Evolutionary conservation across 1,284 basidiomycete species (phyloP), one percentile per base, ranked within the genome.

Genomic region (Ceratobasidium sp.): DNA sequence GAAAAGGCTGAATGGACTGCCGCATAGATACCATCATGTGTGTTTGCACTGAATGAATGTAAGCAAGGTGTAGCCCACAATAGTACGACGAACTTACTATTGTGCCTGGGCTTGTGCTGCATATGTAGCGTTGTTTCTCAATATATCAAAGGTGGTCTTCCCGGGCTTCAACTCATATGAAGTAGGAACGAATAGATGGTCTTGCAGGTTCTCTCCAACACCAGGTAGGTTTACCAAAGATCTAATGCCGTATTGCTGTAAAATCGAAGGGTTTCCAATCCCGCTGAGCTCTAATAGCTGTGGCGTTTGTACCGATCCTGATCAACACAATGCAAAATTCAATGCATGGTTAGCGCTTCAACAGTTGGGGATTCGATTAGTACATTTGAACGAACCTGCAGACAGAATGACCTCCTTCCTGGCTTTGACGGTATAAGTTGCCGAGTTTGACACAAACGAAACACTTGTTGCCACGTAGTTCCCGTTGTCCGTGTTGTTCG

Each of bases 251-350:
- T 86, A 80, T 49, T 82, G 80, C 55, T 82, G 68, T 3, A 90
- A 82, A 1, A 87, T 83, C 9, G 80, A 77, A 44, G 83, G 79
- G 67, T 86, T 85, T 0, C 89, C 89, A 69, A 90, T 85, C 13
- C 89, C 89, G 13, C 87, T 89, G 18, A 89, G 84, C 79, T 89
- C 84, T 4, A 90, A 85, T 2, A 90, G 81, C 44, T 87, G 87
- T 18, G 89, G 88, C 6, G 87, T 86, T 33, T 86, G 85, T 64
- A 90, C 82, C 0, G 86, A 64, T 13, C 78, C 78, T 78, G 53
- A 39, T 4, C 76, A 42, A 5, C 39, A 26, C 42, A 26, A 64
- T 23, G n/a, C 33, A 40, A 18, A 79, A 18, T n/a, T n/a, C n/a
- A n/a, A n/a, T n/a, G n/a, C n/a, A n/a, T n/a, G n/a, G n/a, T n/a